Conservation (phyloP, 768 basidiomycete genomes). For the Guyanaporus albipodus region DNA sequence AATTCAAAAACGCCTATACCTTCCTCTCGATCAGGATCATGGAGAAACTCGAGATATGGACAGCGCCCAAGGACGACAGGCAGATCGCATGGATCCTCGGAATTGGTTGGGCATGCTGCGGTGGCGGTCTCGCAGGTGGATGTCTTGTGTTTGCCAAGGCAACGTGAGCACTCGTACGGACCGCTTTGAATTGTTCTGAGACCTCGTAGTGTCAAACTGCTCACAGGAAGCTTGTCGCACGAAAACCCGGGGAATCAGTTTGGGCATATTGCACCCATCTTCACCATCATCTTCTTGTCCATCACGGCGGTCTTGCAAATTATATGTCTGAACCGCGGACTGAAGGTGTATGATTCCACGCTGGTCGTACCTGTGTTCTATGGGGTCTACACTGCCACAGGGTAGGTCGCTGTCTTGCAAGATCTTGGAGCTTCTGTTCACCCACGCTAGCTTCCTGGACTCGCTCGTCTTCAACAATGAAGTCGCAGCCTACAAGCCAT, state of each 20-base stretch:
- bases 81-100: slow-evolving; percentile 88
- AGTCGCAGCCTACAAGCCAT: slow-evolving; percentile 79
- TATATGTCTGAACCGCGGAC: slow-evolving; percentile 83
- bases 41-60: slow-evolving; percentile 69
- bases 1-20: slow-evolving; percentile 40
- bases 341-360: slow-evolving; percentile 88
- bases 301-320: slow-evolving; percentile 87
- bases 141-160: slow-evolving; percentile 79
- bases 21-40: slow-evolving; percentile 49
- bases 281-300: slow-evolving; percentile 59
- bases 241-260: slow-evolving; percentile 86
- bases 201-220: slow-evolving; percentile 63
- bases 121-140: slow-evolving; percentile 86
- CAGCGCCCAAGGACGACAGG: slow-evolving; percentile 76
- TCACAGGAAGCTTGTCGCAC: slow-evolving; percentile 72
- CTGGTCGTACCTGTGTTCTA: slow-evolving; percentile 95
- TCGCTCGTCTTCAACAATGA: slow-evolving; percentile 80
- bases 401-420: slow-evolving; percentile 45
- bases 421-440: slow-evolving; percentile 3
- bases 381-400: slow-evolving; percentile 82
- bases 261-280: slow-evolving; percentile 73
- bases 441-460: slow-evolving; percentile 48
- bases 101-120: slow-evolving; percentile 91
- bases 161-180: slow-evolving; percentile 20
- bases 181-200: slow-evolving; percentile 4